Base-by-base conservation (phyloP, 306 rosid species). In the Prunus fruticosa region DNA sequence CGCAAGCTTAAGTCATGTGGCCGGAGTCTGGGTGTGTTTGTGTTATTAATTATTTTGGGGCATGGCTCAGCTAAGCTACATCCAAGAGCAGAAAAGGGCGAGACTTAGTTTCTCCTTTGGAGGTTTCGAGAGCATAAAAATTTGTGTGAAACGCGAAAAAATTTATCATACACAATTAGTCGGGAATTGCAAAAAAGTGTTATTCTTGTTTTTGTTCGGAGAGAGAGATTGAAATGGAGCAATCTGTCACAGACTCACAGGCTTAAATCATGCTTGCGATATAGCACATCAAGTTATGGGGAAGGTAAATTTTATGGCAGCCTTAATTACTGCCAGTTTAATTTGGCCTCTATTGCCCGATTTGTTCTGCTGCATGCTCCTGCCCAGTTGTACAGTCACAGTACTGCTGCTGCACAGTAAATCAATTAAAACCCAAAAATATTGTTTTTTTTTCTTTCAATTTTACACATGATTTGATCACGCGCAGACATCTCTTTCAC, bases 291-390 rank as follows among this genome's bases (percentile, higher is more conserved):
- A 7, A 53, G 38, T 85, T 82, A 77, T 73, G 71, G 93, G 93
- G 89, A 91, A 88, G 79, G 79, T 82, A 85, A 91, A 87, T 52
- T 73, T 51, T 76, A 38, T 5, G 60, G 78, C 91, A 84, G 87
- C 90, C 78, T 71, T 38, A 54, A 13, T 80, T 74, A 56, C 60
- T 83, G 84, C 76, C 70, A 70, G 64, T 75, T 78, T 85, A 45
- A 72, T 83, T 88, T 82, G 85, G 86, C 86, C 32, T 83, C 87
- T 64, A 25, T 78, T 83, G 78, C 84, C 87, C 73, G 27, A 65
- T 83, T 74, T 73, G 66, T 78, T 71, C 64, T 69, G 67, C 57
- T 38, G 10, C 65, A 56, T 56, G 62, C 66, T 11, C 32, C 67
- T 27, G 13, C 27, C 69, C 50, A 19, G 5, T 18, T 47, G 22